phyloP scores from a whole-genome alignment of 495 filamentous ascomycete species.

The Astrocystis sublimbata region DNA sequence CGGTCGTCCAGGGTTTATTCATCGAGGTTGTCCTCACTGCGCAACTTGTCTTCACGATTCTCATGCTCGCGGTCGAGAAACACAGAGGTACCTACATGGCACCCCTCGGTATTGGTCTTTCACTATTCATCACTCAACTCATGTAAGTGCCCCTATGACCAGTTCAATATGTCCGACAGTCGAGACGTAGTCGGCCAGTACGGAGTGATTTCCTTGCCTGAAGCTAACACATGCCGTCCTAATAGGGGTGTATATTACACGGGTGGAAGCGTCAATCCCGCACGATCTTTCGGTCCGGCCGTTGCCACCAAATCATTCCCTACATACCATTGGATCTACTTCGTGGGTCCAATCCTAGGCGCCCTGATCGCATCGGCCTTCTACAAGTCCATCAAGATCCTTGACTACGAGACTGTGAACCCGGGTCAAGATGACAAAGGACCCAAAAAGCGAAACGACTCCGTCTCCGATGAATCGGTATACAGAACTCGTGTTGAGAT shows the following conservation, averaged over 20 bases:
- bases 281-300: slow-evolving; percentile 56
- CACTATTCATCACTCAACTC: slow-evolving; percentile 70
- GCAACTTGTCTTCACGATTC: slow-evolving; percentile 73
- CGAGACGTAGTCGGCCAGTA: background rate
- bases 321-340: slow-evolving; percentile 72
- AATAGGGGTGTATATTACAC: slow-evolving; percentile 58
- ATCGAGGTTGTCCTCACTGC: slow-evolving; percentile 82
- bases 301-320: slow-evolving; percentile 63
- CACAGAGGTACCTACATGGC: slow-evolving; percentile 78
- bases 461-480: background rate
- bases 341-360: slow-evolving; percentile 58
- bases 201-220: background rate
- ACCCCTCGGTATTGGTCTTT: slow-evolving; percentile 73
- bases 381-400: slow-evolving; percentile 63
- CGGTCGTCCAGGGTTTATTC: slow-evolving; percentile 59
- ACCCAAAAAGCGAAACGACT: background rate
- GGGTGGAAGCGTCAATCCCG: slow-evolving; percentile 61
- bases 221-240: background rate
- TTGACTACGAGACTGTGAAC: slow-evolving; percentile 78
- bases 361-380: slow-evolving; percentile 65
- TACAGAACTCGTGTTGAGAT: background rate
- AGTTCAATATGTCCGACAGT: background rate
- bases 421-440: slow-evolving; percentile 37
- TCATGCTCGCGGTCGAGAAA: slow-evolving; percentile 83
- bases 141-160: slow-evolving; percentile 40